Base-by-base conservation (phyloP, 2,329 filamentous ascomycete species). In the Paraphaeosphaeria sporulosa region DNA sequence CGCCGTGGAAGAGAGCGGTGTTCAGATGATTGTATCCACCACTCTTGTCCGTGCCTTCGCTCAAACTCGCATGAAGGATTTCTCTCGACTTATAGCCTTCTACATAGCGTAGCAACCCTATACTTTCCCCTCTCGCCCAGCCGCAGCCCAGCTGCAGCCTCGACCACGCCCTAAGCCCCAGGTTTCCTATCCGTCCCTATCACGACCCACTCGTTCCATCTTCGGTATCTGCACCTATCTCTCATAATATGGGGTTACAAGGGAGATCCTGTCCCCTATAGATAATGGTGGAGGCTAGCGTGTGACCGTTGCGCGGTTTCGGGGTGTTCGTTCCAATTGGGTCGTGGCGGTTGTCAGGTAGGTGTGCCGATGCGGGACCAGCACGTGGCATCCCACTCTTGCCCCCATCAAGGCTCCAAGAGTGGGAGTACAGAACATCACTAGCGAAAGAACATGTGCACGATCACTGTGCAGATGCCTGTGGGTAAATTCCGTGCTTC, bases 281-380 rank as follows among this genome's bases (percentile, higher is more conserved):
- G 51, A 54, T 44, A 54, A 54, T 54, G 51, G 38, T 44, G 23
- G 51, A 43, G 38, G 21, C 25, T 54, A 54, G 38, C 34, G 38
- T 44, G 17, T 15, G 51, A 54, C 25, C 51, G 42, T 10, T 44
- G 42, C 42, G 2, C 21, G 42, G 42, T 19, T 4, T 21, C 7
- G 21, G 10, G 19, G 17, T 19, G 2, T 44, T 44, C 5, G 42
- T 19, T 12, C 42, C 42, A 23, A 25, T 44, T 44, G 42, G 42
- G n/a, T 44, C 17, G 10, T 21, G 17, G 19, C 19, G 42, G 42
- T 8, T 44, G 42, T 6, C 4, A 44, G 21, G n/a, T 25, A 32
- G 42, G 19, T 21, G 19, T 13, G 42, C 17, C 19, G 21, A 1
- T 17, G 42, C 42, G 42, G 42, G 19, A 12, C 6, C 25, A 25